These are phyloP conservation scores for Corylus americana DNA, from an alignment of 306 rosid genomes.

Conservation along the genomic window DNA sequence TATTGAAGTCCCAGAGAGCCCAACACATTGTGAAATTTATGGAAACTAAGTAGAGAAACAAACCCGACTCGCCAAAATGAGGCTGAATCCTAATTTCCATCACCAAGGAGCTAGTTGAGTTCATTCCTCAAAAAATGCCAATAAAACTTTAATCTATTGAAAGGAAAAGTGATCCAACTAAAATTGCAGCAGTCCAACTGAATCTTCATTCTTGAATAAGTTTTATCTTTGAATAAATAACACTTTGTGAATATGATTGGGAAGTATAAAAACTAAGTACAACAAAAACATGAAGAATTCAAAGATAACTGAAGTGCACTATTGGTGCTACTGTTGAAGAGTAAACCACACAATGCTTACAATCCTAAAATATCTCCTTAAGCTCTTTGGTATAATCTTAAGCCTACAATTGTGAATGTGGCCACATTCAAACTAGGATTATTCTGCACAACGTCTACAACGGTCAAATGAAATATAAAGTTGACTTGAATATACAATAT, in stretches of 20 bases:
- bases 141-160: not conserved
- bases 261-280: not conserved
- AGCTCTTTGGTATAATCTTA: conserved; percentile 5
- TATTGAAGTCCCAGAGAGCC: not conserved
- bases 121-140: not conserved
- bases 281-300: not conserved
- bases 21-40: not conserved
- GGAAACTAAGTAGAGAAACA: not conserved
- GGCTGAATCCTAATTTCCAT: conserved; percentile 5
- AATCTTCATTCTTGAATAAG: not conserved
- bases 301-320: not conserved
- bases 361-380: not conserved
- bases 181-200: not conserved
- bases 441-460: not conserved
- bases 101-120: not conserved
- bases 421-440: not conserved
- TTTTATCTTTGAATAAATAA: not conserved
- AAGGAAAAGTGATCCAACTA: conserved; percentile 9
- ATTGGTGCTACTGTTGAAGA: not conserved
- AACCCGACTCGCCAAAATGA: conserved; percentile 8
- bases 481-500: not conserved
- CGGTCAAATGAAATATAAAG: not conserved
- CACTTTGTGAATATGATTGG: not conserved
- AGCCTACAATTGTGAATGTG: not conserved
- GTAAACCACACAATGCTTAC: not conserved